phyloP scores from a whole-genome alignment of 805 yeast genomes.

The Teunomyces gatunensis region DNA sequence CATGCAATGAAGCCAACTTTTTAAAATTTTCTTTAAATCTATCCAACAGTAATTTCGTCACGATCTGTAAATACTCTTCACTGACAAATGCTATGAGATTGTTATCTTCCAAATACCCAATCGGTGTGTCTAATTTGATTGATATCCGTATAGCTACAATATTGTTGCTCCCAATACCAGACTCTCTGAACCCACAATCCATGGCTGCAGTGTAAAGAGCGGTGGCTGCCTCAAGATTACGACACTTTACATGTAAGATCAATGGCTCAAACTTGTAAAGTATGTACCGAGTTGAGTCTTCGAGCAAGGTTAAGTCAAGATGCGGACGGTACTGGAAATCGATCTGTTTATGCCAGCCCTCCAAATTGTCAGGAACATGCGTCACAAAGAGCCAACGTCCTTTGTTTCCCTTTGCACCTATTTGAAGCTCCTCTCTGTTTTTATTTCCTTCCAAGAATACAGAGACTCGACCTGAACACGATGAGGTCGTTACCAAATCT shows the following conservation, averaged over 20 bases:
- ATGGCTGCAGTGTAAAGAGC: constrained; percentile 66
- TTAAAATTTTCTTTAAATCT: constrained; percentile 65
- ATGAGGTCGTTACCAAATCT: constrained; percentile 81
- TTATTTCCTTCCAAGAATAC: constrained; percentile 78
- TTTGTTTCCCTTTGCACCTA: constrained; percentile 83
- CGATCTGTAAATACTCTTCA: constrained; percentile 47
- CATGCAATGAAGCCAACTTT: constrained; percentile 50
- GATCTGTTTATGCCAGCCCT: constrained; percentile 45
- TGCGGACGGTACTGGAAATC: constrained; percentile 14
- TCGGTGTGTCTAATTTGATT: constrained; percentile 72
- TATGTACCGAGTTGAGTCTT: constrained; percentile 47
- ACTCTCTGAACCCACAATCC: constrained; percentile 83
- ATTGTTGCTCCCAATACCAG: constrained; percentile 79
- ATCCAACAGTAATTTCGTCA: constrained; percentile 55
- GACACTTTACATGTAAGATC: constrained; percentile 79
- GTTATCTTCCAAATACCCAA: constrained; percentile 49
- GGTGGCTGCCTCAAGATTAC: constrained; percentile 58
- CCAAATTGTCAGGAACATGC: constrained; percentile 53
- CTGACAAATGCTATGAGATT: constrained; percentile 45
- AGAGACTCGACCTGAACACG: constrained; percentile 85
- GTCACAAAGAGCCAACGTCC: constrained; percentile 83
- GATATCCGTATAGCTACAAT: constrained; percentile 77
- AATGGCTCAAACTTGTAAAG: constrained; percentile 83
- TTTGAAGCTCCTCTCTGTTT: constrained; percentile 28
- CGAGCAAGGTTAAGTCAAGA: constrained; percentile 5